A percentile compares a stretch with the other conserved stretches of the same genome.
These are phyloP conservation scores for Nothopassalora personata DNA, from an alignment of 2,329 filamentous ascomycete genomes.

Conservation along the genomic window DNA sequence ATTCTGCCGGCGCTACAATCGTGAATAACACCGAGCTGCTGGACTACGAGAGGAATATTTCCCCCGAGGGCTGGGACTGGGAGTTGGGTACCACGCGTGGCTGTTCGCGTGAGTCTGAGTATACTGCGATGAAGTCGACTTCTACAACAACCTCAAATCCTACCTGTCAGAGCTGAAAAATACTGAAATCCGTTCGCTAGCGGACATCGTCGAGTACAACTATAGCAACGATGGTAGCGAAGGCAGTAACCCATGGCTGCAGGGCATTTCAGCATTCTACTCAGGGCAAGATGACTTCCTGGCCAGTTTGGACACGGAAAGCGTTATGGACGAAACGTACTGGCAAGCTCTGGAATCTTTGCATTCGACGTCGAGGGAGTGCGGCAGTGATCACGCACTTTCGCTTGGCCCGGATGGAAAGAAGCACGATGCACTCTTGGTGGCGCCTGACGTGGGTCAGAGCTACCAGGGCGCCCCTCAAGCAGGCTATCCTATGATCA, in stretches of 20 bases:
- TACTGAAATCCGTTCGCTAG: slow-evolving; percentile 54
- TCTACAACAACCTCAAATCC: slow-evolving; percentile 60
- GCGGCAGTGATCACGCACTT: slow-evolving; percentile 66
- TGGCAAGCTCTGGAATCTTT: slow-evolving; percentile 60
- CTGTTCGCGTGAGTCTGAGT: slow-evolving; percentile 67
- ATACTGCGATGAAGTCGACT: slow-evolving; percentile 66
- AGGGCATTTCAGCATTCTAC: slow-evolving; percentile 57
- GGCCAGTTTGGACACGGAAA: slow-evolving; percentile 56
- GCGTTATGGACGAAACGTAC: slow-evolving; percentile 60
- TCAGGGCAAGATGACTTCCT: slow-evolving; percentile 69
- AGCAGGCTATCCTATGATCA: slow-evolving; percentile 69
- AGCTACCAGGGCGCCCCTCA: slow-evolving; percentile 66
- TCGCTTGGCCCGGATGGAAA: slow-evolving; percentile 37
- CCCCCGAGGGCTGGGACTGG: slow-evolving; percentile 68
- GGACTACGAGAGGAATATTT: slow-evolving; percentile 56
- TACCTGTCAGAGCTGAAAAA: slow-evolving; percentile 61
- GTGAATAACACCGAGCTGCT: slow-evolving; percentile 66
- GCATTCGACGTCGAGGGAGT: slow-evolving; percentile 53
- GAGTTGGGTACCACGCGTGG: slow-evolving; percentile 49
- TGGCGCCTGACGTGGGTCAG: slow-evolving; percentile 64
- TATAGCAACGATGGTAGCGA: slow-evolving; percentile 59
- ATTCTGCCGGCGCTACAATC: slow-evolving; percentile 59
- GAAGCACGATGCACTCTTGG: slow-evolving; percentile 57
- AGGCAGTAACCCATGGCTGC: slow-evolving; percentile 53
- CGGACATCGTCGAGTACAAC: slow-evolving; percentile 60